Conservation (phyloP, 352 stramenopile species). For the Globisporangium irregulare region DNA sequence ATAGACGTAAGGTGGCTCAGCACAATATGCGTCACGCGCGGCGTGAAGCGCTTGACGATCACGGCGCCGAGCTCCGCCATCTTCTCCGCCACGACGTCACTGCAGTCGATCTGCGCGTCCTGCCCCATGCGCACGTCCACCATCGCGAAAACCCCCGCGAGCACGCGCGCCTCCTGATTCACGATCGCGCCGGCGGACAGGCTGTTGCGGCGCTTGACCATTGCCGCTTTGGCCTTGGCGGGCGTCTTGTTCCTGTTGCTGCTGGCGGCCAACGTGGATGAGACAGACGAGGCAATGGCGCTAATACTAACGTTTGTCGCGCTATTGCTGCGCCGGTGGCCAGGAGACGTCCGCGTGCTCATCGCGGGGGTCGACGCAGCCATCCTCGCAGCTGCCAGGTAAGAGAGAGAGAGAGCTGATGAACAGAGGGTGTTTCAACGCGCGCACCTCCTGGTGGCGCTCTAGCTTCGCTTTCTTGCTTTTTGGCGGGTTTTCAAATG, state of each 20-base stretch:
- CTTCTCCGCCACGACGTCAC: constrained; percentile 64
- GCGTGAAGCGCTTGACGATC: constrained; percentile 64
- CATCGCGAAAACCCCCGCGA: constrained; percentile 59
- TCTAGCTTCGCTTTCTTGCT: background rate
- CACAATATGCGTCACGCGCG: constrained; percentile 75
- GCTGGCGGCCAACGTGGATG: background rate
- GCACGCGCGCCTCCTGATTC: constrained; percentile 12
- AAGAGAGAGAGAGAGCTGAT: background rate
- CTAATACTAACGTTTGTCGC: constrained; percentile 1
- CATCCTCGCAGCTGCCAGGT: constrained; percentile 2
- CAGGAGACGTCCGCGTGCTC: constrained; percentile 8
- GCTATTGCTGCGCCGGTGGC: constrained; percentile 12
- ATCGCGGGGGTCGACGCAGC: constrained; percentile 1
- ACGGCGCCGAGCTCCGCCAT: constrained; percentile 58
- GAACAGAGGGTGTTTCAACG: background rate
- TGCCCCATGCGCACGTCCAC: constrained; percentile 72
- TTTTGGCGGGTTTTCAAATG: constrained; percentile 2
- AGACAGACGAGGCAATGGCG: background rate
- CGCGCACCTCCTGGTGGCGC: background rate
- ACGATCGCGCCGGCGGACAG: constrained; percentile 8
- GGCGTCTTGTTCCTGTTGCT: constrained; percentile 8
- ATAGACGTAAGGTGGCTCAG: constrained; percentile 57
- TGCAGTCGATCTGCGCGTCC: constrained; percentile 79
- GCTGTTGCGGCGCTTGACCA: constrained; percentile 19
- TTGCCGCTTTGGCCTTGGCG: constrained; percentile 12